Evolutionary conservation across 83 land plant genomes (phyloP).

Genomic region (Thuja plicata): DNA sequence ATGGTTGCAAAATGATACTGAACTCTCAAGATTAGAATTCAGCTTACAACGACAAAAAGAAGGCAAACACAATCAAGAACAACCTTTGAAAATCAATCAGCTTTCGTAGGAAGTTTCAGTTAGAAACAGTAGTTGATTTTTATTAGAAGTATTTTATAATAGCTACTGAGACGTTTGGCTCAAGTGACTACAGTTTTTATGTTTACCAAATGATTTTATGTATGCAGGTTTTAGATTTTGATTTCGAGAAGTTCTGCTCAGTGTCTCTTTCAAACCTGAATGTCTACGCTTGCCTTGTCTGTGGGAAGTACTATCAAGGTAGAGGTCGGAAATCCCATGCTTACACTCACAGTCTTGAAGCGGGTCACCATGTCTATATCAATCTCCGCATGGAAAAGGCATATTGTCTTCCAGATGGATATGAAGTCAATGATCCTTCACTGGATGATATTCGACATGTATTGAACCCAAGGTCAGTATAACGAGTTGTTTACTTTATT

Average conservation of each 20-base stretch:
- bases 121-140: neutral
- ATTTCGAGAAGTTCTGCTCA: conserved; percentile 98
- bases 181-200: neutral
- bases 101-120: conserved; percentile 1
- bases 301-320: conserved; percentile 99
- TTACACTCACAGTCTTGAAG: conserved; percentile 97
- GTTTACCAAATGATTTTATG: neutral
- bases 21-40: neutral
- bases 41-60: neutral
- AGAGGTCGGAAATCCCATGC: conserved; percentile 97
- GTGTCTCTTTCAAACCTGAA: conserved; percentile 94
- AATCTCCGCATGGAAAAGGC: conserved; percentile 90
- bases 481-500: neutral
- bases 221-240: conserved; percentile 93
- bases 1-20: neutral
- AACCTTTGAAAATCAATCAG: neutral
- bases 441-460: conserved; percentile 96
- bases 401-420: conserved; percentile 99
- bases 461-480: conserved; percentile 82
- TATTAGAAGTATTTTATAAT: neutral
- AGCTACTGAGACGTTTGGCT: neutral
- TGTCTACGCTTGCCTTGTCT: conserved; percentile 97
- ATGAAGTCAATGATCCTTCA: conserved; percentile 96
- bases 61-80: neutral
- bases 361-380: conserved; percentile 98